phyloP scores from a whole-genome alignment of 108 stramenopile species.

The Nitzschia inconspicua region DNA sequence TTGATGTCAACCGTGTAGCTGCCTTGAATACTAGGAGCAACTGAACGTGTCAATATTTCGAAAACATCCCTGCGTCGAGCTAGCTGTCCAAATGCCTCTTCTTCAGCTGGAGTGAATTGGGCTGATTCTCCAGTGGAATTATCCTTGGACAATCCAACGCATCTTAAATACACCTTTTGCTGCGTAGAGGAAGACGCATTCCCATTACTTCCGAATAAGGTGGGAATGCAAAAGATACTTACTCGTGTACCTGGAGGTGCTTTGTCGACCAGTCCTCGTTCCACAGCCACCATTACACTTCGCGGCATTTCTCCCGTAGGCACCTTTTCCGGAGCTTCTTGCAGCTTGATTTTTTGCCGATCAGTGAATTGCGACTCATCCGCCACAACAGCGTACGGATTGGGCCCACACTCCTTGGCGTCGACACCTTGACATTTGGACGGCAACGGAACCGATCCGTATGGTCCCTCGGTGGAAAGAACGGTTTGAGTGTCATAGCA shows the following conservation, averaged over 20 bases:
- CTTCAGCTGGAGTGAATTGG: slow-evolving; percentile 92
- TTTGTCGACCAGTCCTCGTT: slow-evolving; percentile 86
- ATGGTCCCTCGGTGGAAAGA: slow-evolving; percentile 50
- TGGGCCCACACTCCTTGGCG: slow-evolving; percentile 74
- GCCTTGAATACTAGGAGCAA: slow-evolving; percentile 95
- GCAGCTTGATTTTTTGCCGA: slow-evolving; percentile 95
- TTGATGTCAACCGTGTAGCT: slow-evolving; percentile 98
- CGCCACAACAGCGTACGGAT: slow-evolving; percentile 86
- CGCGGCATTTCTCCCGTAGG: slow-evolving; percentile 98
- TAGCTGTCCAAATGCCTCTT: slow-evolving; percentile 88
- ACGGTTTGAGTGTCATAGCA: slow-evolving; percentile 70
- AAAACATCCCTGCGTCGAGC: slow-evolving; percentile 85
- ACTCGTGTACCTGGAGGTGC: slow-evolving; percentile 96
- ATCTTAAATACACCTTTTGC: slow-evolving; percentile 81
- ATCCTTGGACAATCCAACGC: slow-evolving; percentile 88
- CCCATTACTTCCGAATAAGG: slow-evolving; percentile 54
- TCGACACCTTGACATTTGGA: slow-evolving; percentile 45
- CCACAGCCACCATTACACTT: slow-evolving; percentile 87
- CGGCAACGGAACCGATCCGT: slow-evolving; percentile 56
- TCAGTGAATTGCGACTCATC: slow-evolving; percentile 93
- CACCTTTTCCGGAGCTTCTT: slow-evolving; percentile 92
- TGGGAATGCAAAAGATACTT: slow-evolving; percentile 86
- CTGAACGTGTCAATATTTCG: slow-evolving; percentile 74
- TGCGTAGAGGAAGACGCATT: background rate
- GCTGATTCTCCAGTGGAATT: slow-evolving; percentile 76